Conservation (phyloP, 2,329 filamentous ascomycete genomes). For the Leptodontidium sp. region DNA sequence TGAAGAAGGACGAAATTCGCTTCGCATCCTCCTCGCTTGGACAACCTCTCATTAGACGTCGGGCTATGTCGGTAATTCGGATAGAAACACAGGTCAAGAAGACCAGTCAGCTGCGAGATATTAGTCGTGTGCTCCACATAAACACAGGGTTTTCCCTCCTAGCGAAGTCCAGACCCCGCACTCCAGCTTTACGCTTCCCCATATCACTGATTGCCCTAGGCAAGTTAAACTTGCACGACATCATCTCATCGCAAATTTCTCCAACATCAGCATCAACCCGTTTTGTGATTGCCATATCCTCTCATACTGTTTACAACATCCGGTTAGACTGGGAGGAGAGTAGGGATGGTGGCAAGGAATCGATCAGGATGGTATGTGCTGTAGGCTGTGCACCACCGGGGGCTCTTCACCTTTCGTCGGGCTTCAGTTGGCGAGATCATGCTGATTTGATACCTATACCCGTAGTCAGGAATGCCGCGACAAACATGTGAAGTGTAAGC, state of each 20-base stretch:
- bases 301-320: neutral
- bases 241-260: neutral
- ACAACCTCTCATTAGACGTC: neutral
- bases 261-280: neutral
- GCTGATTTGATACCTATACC: neutral
- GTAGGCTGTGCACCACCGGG: no score
- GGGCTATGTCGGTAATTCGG: neutral
- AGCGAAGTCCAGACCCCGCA: conserved; percentile 11
- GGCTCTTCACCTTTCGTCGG: neutral
- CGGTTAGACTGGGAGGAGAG: neutral
- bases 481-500: conserved; percentile 36
- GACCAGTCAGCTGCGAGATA: neutral
- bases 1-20: no score
- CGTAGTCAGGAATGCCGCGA: conserved; percentile 34
- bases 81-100: no score
- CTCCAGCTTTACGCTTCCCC: neutral
- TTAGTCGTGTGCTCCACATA: neutral
- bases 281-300: neutral
- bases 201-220: neutral
- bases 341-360: conserved; percentile 13
- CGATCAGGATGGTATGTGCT: conserved; percentile 15
- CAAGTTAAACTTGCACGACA: neutral
- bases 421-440: neutral
- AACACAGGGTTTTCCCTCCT: neutral
- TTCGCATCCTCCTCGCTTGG: neutral